Evolutionary conservation across 2,329 filamentous ascomycete species (phyloP).

Genomic region (Talaromyces islandicus): DNA sequence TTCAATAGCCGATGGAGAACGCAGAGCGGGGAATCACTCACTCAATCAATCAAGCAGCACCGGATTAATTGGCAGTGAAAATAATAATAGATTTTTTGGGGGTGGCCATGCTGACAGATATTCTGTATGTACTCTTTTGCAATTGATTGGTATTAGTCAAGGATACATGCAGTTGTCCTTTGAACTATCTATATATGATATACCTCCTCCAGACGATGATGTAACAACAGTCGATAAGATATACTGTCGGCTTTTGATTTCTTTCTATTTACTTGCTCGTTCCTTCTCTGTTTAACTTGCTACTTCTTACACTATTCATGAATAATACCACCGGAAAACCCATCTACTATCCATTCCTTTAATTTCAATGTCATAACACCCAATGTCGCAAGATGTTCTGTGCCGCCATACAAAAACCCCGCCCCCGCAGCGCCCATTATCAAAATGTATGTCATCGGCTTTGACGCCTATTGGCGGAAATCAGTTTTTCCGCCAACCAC

Average conservation of each 20-base stretch:
- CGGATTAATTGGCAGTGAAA: not conserved
- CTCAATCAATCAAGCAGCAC: not conserved
- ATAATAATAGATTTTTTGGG: not conserved
- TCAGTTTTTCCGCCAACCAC: constrained; percentile 1
- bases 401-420: not conserved
- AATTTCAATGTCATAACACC: not conserved
- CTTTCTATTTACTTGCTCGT: not conserved
- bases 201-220: not conserved
- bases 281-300: not conserved
- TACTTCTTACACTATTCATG: not conserved
- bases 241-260: not conserved
- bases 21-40: not conserved
- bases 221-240: not conserved
- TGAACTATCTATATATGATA: not conserved
- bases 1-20: constrained; percentile 23
- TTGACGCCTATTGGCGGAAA: constrained; percentile 10
- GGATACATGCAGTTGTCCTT: not conserved
- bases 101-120: too few species aligned
- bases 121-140: not conserved
- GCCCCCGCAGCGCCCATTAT: not conserved
- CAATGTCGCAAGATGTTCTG: too few species aligned
- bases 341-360: not conserved
- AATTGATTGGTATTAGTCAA: not conserved
- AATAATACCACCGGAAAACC: not conserved
- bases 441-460: not conserved